These are phyloP conservation scores for Bacidia gigantensis DNA, from an alignment of 495 filamentous ascomycete genomes.

Conservation along the genomic window DNA sequence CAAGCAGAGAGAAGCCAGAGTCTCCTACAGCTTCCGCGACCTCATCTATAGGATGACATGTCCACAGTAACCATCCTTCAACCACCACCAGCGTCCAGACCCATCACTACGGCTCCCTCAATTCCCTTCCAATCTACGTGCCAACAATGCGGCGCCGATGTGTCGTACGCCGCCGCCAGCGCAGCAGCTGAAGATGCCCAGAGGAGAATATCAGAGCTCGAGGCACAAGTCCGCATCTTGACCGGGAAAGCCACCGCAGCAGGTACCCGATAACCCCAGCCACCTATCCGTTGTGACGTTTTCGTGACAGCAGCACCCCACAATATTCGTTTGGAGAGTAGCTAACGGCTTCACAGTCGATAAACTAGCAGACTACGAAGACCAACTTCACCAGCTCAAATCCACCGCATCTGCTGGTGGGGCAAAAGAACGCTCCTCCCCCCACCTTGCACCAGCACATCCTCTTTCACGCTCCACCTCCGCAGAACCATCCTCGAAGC, in stretches of 20 bases:
- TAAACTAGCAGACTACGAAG: slow-evolving; percentile 90
- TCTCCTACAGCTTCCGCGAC: background rate
- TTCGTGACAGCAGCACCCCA: background rate
- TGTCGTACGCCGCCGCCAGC: slow-evolving; percentile 19
- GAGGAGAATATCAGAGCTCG: slow-evolving; percentile 61
- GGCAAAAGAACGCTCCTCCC: slow-evolving; percentile 20
- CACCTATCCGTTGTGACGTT: slow-evolving; percentile 12
- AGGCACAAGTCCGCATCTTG: slow-evolving; percentile 60
- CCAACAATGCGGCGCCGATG: slow-evolving; percentile 35
- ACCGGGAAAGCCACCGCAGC: slow-evolving; percentile 66
- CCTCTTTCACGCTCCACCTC: slow-evolving; percentile 15
- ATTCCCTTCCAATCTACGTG: slow-evolving; percentile 26
- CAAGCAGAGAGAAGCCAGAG: background rate
- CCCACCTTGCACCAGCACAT: slow-evolving; percentile 31
- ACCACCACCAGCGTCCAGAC: background rate
- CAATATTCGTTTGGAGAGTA: too few relatives aligned
- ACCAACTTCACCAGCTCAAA: slow-evolving; percentile 60
- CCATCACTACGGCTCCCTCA: slow-evolving; percentile 9
- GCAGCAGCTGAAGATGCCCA: slow-evolving; percentile 38
- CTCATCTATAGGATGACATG: slow-evolving; percentile 11
- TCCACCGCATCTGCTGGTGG: slow-evolving; percentile 22
- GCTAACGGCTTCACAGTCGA: slow-evolving; percentile 41
- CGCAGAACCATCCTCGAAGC: slow-evolving; percentile 30
- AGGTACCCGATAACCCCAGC: slow-evolving; percentile 34
- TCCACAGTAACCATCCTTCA: slow-evolving; percentile 12